Base-by-base conservation (phyloP, 441 rosid species). In the Viola pubescens region DNA sequence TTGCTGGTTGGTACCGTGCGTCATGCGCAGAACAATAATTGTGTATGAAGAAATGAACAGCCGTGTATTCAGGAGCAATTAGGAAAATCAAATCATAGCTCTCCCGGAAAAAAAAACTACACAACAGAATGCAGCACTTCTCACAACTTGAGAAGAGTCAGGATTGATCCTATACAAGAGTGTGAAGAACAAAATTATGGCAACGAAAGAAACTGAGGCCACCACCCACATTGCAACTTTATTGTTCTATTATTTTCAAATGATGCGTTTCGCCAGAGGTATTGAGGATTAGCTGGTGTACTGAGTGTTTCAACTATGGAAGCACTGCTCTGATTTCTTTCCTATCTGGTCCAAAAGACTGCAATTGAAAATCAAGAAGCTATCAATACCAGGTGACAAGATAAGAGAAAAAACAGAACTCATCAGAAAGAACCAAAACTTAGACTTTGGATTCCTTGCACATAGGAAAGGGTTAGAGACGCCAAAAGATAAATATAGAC, bases 311-410 rank as follows among this genome's bases (percentile, higher is more conserved):
- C 37, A 59, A 71, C 59, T 70, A 87, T 40, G 95, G 84, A 68
- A 92, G 96, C 64, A 74, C 71, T 37, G 71, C 78, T 73, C 84
- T 81, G 13, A 85, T 67, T 67, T 86, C 94, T 76, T 92, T 92
- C 80, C 96, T 86, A 66, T 92, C 97, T 43, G 88, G 78, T 77
- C 98, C 97, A 48, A 58, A 87, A 3, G 89, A 70, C 97, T 89
- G 88, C 81, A 79, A 49, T 68, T 54, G 44, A 59, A 43, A 58
- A 55, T 48, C 54, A 58, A 41, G 46, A 51, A 62, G 53, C 9
- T 51, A 52, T 13, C 54, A 61, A 8, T 39, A 59, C 34, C 61
- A 64, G 54, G 38, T 9, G 6, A 13, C 4, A 10, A 26, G 9
- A 3, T 10, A 3, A 5, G 5, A 12, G 37, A 9, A 50, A 4